phyloP scores from a whole-genome alignment of 2,329 filamentous ascomycete species.

The Ophiognomonia clavigignenti-juglandacearum region DNA sequence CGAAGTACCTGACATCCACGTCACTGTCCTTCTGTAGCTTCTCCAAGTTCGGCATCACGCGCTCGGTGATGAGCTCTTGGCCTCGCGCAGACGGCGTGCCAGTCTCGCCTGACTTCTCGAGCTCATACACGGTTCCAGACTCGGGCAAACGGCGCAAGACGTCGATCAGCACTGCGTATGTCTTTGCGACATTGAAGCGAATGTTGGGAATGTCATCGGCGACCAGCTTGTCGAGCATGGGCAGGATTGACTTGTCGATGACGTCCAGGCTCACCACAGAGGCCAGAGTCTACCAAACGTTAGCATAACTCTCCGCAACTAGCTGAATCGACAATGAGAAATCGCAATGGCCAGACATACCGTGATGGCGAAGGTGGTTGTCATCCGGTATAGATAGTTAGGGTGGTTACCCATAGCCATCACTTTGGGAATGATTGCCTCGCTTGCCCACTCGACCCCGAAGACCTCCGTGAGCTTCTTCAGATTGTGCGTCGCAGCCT shows the following conservation, averaged over 20 bases:
- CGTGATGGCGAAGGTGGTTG: slow-evolving; percentile 97
- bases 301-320: neutral
- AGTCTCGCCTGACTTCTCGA: slow-evolving; percentile 71
- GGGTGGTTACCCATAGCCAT: slow-evolving; percentile 97
- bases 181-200: slow-evolving; percentile 98
- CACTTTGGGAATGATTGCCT: slow-evolving; percentile 96
- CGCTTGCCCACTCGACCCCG: slow-evolving; percentile 94
- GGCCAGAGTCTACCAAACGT: slow-evolving; percentile 68
- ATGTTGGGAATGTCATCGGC: slow-evolving; percentile 97
- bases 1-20: slow-evolving; percentile 97
- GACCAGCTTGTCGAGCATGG: slow-evolving; percentile 92
- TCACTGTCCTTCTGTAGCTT: slow-evolving; percentile 97
- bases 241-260: slow-evolving; percentile 87
- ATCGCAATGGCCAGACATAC: slow-evolving; percentile 53
- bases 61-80: slow-evolving; percentile 76
- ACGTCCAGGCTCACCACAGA: slow-evolving; percentile 90
- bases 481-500: slow-evolving; percentile 93
- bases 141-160: slow-evolving; percentile 89
- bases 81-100: slow-evolving; percentile 64
- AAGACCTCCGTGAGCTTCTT: slow-evolving; percentile 99
- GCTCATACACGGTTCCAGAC: slow-evolving; percentile 75
- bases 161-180: slow-evolving; percentile 83
- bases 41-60: slow-evolving; percentile 83
- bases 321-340: neutral
- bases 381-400: slow-evolving; percentile 99